A percentile compares a stretch with the other conserved stretches of the same genome.
These are phyloP conservation scores for Pseudoneurospora amorphoporcata DNA, from an alignment of 495 filamentous ascomycete species.

Conservation along the genomic window DNA sequence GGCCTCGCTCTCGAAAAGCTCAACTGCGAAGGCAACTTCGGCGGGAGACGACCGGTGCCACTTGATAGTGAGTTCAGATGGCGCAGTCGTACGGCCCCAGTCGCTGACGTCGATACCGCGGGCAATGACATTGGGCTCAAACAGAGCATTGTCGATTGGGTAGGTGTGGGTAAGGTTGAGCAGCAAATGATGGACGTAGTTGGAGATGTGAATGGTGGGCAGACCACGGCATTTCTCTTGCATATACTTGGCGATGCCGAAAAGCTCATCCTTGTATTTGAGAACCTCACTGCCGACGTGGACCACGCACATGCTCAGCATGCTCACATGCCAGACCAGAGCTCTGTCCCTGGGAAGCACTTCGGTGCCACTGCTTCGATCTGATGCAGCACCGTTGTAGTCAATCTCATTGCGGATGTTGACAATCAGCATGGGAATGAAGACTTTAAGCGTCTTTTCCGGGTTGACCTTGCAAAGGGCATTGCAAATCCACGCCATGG, in stretches of 20 bases:
- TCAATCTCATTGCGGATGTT: conserved; percentile 95
- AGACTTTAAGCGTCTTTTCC: conserved; percentile 77
- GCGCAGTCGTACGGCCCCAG: conserved; percentile 67
- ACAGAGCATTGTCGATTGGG: conserved; percentile 76
- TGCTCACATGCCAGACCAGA: conserved; percentile 92
- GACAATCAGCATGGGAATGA: conserved; percentile 79
- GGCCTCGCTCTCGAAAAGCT: conserved; percentile 75
- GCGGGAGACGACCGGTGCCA: conserved; percentile 79
- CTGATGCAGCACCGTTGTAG: conserved; percentile 93
- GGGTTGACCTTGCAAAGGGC: conserved; percentile 89
- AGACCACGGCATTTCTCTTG: conserved; percentile 88
- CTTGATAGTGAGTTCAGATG: conserved; percentile 65
- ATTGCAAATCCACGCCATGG: conserved; percentile 98
- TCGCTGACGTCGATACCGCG: conserved; percentile 49
- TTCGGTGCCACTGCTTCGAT: conserved; percentile 84
- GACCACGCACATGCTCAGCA: conserved; percentile 97
- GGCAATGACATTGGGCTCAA: conserved; percentile 53
- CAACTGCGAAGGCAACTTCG: conserved; percentile 81
- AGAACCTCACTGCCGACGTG: conserved; percentile 87
- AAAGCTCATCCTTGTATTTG: conserved; percentile 75
- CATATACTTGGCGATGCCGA: conserved; percentile 91
- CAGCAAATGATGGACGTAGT: conserved; percentile 97
- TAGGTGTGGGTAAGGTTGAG: conserved; percentile 93
- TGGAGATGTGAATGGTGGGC: conserved; percentile 90
- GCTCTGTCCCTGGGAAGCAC: conserved; percentile 87